Evolutionary conservation across 345 rosid species (phyloP).

Genomic region (Diplotaxis tenuifolia): DNA sequence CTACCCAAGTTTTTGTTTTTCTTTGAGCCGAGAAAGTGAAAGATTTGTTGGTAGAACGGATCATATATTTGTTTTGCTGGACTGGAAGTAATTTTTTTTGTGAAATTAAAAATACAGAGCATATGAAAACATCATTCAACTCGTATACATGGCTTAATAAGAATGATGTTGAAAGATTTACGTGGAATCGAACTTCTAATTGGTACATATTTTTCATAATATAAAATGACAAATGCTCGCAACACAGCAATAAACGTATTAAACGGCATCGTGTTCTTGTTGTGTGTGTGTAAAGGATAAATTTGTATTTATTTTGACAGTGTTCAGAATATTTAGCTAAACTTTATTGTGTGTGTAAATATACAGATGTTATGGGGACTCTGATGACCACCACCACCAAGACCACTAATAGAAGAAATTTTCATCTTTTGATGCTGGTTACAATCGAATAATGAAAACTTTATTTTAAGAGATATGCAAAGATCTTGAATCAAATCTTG

Average conservation of each 20-base stretch:
- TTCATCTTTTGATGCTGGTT: neutral
- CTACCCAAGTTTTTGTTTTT: neutral
- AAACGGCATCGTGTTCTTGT: no score
- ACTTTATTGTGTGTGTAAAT: neutral
- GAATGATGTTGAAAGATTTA: neutral
- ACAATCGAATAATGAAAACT: neutral
- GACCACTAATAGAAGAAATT: neutral
- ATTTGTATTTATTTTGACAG: no score
- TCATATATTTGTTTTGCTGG: slow-evolving; percentile 7
- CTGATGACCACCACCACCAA: slow-evolving; percentile 11
- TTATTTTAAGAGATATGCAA: slow-evolving; percentile 5
- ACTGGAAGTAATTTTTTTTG: neutral
- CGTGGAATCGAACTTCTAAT: neutral
- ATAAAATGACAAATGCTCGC: neutral
- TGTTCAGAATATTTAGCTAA: neutral
- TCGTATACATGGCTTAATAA: neutral
- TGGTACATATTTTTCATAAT: neutral
- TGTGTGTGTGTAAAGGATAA: no score
- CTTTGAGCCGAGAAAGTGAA: slow-evolving; percentile 9
- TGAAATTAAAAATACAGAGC: neutral
- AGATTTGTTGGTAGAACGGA: slow-evolving; percentile 14
- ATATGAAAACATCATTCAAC: neutral
- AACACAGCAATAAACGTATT: neutral
- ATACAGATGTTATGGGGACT: neutral
- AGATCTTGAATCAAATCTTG: slow-evolving; percentile 13